Evolutionary conservation across 2,329 filamentous ascomycete species (phyloP).

Genomic region (Phaeosphaeria sp.): DNA sequence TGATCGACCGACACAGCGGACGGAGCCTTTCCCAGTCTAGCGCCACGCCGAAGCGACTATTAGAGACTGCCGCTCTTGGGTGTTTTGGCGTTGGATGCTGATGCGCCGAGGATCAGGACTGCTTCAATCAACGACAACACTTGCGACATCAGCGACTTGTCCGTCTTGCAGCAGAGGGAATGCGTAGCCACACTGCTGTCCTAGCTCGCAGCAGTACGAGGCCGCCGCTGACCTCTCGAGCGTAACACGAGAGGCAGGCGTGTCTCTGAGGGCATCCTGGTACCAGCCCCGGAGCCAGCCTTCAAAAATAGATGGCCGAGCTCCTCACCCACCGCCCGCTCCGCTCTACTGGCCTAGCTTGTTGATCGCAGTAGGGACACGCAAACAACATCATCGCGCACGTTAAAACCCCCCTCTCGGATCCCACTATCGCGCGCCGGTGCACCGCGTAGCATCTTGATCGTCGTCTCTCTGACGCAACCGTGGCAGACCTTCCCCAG

Average conservation of each 20-base stretch:
- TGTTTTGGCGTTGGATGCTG: neutral
- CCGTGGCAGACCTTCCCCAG: neutral
- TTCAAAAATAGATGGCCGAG: slow-evolving; percentile 19
- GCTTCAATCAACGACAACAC: neutral
- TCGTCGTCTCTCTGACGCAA: neutral
- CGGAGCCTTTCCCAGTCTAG: neutral
- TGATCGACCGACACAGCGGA: neutral
- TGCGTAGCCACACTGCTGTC: neutral
- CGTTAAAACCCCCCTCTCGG: slow-evolving; percentile 5
- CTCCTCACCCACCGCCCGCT: slow-evolving; percentile 5
- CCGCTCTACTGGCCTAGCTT: neutral
- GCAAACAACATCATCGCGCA: slow-evolving; percentile 10
- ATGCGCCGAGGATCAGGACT: neutral
- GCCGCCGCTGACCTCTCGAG: neutral
- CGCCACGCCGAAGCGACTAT: slow-evolving; percentile 1
- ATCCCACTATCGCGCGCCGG: neutral
- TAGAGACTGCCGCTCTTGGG: neutral
- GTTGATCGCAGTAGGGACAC: slow-evolving; percentile 7
- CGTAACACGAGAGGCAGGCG: neutral
- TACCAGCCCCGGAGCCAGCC: slow-evolving; percentile 3
- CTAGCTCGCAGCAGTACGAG: neutral
- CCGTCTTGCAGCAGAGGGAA: neutral
- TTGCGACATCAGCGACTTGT: neutral
- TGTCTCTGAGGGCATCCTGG: neutral
- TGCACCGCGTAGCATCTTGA: neutral